A percentile compares a stretch with the other conserved stretches of the same genome.
Conservation (phyloP, 106 monocot genomes). For the Allium fistulosum region DNA sequence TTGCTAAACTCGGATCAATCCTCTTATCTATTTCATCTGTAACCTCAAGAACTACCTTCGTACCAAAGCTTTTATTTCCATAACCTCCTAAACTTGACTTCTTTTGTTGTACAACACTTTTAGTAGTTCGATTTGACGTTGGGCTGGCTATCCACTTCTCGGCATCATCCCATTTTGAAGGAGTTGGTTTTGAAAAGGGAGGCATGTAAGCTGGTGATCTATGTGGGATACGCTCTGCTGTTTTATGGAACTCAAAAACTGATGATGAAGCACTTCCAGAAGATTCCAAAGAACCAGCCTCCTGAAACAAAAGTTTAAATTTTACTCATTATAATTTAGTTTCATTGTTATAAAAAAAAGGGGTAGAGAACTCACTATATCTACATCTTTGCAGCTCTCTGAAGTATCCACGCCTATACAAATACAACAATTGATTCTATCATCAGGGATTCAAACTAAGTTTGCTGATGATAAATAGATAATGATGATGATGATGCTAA, state of each 20-base stretch:
- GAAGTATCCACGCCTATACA: slow-evolving; percentile 19
- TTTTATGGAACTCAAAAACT: slow-evolving; percentile 74
- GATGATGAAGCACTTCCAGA: slow-evolving; percentile 27
- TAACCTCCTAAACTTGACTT: slow-evolving; percentile 31
- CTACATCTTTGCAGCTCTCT: slow-evolving; percentile 43
- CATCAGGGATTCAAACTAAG: neutral
- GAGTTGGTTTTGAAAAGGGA: slow-evolving; percentile 67
- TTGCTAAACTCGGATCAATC: slow-evolving; percentile 41
- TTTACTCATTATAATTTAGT: slow-evolving; percentile 1
- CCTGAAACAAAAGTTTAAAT: slow-evolving; percentile 13
- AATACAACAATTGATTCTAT: neutral
- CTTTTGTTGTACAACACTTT: slow-evolving; percentile 18
- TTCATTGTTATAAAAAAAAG: slow-evolving; percentile 16
- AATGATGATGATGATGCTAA: neutral
- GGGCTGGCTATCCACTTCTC: slow-evolving; percentile 95
- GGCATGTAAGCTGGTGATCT: slow-evolving; percentile 24
- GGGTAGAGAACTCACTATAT: slow-evolving; percentile 35
- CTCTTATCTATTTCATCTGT: slow-evolving; percentile 58
- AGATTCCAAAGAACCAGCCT: slow-evolving; percentile 26
- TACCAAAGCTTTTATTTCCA: slow-evolving; percentile 11
- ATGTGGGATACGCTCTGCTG: slow-evolving; percentile 29
- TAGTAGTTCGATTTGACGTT: slow-evolving; percentile 29
- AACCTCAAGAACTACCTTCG: slow-evolving; percentile 57
- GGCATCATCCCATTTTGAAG: slow-evolving; percentile 93
- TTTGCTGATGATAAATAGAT: neutral